Conservation (phyloP, 75 land plant species). For the Sequoia sempervirens region DNA sequence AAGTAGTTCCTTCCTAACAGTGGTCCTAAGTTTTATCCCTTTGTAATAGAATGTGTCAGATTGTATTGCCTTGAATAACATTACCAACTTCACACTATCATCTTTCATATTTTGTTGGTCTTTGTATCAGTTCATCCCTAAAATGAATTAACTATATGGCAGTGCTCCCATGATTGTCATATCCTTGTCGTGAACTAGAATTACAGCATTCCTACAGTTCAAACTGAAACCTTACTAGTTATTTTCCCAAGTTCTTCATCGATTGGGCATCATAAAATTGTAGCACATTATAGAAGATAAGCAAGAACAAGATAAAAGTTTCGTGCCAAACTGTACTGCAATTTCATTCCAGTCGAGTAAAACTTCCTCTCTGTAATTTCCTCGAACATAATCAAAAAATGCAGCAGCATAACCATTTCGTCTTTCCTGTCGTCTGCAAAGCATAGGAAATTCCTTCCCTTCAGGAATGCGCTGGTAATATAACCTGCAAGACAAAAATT, state of each 20-base stretch:
- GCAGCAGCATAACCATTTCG: conserved; percentile 17
- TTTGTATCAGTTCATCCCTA: not conserved
- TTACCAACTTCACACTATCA: not conserved
- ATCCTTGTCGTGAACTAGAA: not conserved
- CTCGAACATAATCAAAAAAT: conserved; percentile 16
- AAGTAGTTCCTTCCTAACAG: not conserved
- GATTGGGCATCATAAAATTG: not conserved
- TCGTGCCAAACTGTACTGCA: conserved; percentile 67
- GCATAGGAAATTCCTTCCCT: conserved; percentile 85
- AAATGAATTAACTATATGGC: not conserved
- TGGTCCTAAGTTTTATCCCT: not conserved
- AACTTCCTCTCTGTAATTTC: conserved; percentile 40
- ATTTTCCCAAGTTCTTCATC: not conserved
- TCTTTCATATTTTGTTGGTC: not conserved
- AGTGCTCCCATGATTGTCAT: not conserved
- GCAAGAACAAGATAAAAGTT: conserved; percentile 1
- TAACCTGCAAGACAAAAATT: conserved; percentile 41
- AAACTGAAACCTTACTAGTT: not conserved
- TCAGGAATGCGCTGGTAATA: conserved; percentile 81
- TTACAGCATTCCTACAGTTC: conserved; percentile 5
- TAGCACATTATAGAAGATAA: not conserved
- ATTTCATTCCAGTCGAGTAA: conserved; percentile 88
- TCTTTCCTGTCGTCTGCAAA: conserved; percentile 45
- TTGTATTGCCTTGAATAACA: not conserved
- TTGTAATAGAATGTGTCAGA: not conserved